Evolutionary conservation across 2,329 filamentous ascomycete species (phyloP), one percentile per base, ranked within the genome.

Genomic region (Aspergillus vadensis): DNA sequence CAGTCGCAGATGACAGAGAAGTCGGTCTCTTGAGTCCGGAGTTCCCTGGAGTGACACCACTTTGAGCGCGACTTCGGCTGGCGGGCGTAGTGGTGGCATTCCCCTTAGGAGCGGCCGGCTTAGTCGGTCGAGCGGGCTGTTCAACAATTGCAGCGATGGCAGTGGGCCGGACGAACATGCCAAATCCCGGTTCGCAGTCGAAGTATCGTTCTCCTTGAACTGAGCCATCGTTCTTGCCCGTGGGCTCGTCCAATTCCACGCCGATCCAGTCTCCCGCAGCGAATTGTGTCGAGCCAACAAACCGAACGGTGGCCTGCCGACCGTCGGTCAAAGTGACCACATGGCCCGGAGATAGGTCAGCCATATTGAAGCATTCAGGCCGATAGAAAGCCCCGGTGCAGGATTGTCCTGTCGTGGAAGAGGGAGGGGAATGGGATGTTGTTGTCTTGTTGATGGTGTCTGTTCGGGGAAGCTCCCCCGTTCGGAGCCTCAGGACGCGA

Each of bases 211-310:
- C 86, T 63, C 92, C 93, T 75, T 94, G 86, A 50, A 98, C 91
- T 58, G 90, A 89, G 65, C 94, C 94, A 82, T 98, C 92, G 70
- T 98, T 98, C 81, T 98, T 98, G 32, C 95, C 94, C 19, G 85
- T 86, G 56, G 88, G 82, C 50, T 91, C 89, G 55, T 92, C 87
- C 59, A 98, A 85, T 80, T 97, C 93, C 61, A 98, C 86, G 65
- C 94, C 94, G 61, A 97, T 83, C 92, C 93, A 98, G 63, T 91
- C 87, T 64, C 93, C 94, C 5, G 84, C 81, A 60, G 92, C 88
- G 77, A 98, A 97, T 69, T 85, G 81, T 39, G 94, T 92, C 58
- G 84, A 81, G 70, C 95, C 95, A 62, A 91, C 82, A 77, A 91
- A 99, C 69, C 91, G 91, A 65, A 99, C 85, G 62, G 85, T 85